A percentile compares a stretch with the other conserved stretches of the same genome.
Evolutionary conservation across 2,329 filamentous ascomycete species (phyloP).

Genomic region (Alternaria solani): DNA sequence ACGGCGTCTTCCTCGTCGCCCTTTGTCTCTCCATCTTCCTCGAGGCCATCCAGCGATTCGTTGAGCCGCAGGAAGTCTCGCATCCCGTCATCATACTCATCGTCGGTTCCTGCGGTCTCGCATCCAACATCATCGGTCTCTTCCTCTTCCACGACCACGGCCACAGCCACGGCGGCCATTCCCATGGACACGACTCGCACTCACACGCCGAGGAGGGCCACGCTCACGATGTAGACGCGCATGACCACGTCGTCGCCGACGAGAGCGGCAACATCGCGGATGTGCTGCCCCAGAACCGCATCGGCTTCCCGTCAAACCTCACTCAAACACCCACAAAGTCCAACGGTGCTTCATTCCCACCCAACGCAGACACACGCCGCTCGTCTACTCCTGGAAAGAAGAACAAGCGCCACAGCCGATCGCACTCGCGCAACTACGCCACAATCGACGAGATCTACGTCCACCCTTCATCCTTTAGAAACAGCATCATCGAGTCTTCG

Average conservation of each 20-base stretch:
- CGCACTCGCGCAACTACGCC: slow-evolving; percentile 62
- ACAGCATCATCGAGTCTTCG: slow-evolving; percentile 89
- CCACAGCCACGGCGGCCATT: slow-evolving; percentile 74
- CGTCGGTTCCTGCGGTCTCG: slow-evolving; percentile 84
- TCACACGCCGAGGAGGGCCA: slow-evolving; percentile 63
- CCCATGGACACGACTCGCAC: slow-evolving; percentile 57
- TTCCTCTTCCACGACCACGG: slow-evolving; percentile 93
- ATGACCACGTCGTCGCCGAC: slow-evolving; percentile 59
- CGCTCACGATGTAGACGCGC: slow-evolving; percentile 55
- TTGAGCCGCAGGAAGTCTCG: slow-evolving; percentile 86
- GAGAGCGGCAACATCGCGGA: slow-evolving; percentile 68
- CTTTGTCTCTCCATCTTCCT: slow-evolving; percentile 96
- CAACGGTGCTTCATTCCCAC: slow-evolving; percentile 26
- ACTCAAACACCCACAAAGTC: slow-evolving; percentile 23
- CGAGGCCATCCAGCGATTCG: slow-evolving; percentile 89
- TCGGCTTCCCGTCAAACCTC: slow-evolving; percentile 57
- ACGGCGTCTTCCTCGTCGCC: slow-evolving; percentile 96
- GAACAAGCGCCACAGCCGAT: slow-evolving; percentile 67
- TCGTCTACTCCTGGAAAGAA: slow-evolving; percentile 43
- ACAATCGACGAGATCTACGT: slow-evolving; percentile 77
- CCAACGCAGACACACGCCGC: slow-evolving; percentile 26
- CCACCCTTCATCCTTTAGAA: slow-evolving; percentile 87
- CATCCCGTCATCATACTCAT: slow-evolving; percentile 88
- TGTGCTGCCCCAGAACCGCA: slow-evolving; percentile 68
- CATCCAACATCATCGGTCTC: slow-evolving; percentile 88